Base-by-base conservation (phyloP, 148 eudicot species). In the Fagopyrum tataricum region DNA sequence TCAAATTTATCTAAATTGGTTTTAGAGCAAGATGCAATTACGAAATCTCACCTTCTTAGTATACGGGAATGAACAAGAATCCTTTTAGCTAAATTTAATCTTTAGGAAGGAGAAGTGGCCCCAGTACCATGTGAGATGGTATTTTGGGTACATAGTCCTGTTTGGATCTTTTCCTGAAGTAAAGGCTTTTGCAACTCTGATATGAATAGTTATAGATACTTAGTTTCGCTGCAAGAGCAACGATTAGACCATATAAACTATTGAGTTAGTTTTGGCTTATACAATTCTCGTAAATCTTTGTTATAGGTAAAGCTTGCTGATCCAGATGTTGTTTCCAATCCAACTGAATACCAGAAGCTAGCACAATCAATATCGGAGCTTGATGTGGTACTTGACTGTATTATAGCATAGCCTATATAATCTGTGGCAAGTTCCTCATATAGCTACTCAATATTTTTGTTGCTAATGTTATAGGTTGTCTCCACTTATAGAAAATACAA, bases 341-440 rank as follows among this genome's bases (percentile, higher is more conserved):
- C 90, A 18, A 84, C 88, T 72, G 97, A 96, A 72, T 96, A 96
- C 82, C 94, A 90, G 77, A 96, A 92, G 77, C 79, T 92, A 76
- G 99, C 94, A 18, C 94, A 88, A 71, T 96, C 96, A n/a, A 71
- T 92, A 80, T 55, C 97, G 46, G 99, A 96, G 73, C 99, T 96
- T 66, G 87, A 92, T 72, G 96, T 84, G 94, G 99, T 95, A 83
- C 49, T 61, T 12, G 24, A 15, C 42, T 24, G 37, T 0, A 20
- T 48, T 61, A 10, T 74, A 26, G 31, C 44, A 2, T 18, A 7
- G 18, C 17, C 31, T 44, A 21, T 48, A 26, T 56, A 37, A 15
- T 31, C 40, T 68, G 46, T 56, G 56, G 47, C 43, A 21, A 21
- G 15, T 75, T 55, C 6, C 46, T 58, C 17, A 20, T 43, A 13